phyloP scores from a whole-genome alignment of 1,139 yeast species.

The Ogataea hybrid region DNA sequence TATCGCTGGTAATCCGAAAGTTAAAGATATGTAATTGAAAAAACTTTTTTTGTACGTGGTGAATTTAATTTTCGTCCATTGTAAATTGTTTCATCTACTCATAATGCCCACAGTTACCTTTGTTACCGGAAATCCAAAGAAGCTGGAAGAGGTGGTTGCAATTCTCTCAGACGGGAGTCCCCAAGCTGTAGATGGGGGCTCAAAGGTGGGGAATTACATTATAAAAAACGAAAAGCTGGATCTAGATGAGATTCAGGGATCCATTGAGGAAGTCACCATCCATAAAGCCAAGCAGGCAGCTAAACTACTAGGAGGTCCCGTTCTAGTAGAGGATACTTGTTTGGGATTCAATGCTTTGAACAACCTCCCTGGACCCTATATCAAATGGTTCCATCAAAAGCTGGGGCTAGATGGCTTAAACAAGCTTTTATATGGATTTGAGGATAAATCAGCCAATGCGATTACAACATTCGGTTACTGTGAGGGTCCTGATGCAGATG shows the following conservation, averaged over 20 bases:
- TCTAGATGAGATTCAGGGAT: constrained; percentile 87
- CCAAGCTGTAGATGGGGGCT: constrained; percentile 24
- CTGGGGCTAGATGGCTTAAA: constrained; percentile 75
- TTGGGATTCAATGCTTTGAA: constrained; percentile 79
- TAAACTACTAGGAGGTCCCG: constrained; percentile 61
- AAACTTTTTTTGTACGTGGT: background rate
- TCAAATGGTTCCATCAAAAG: constrained; percentile 81
- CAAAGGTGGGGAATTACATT: constrained; percentile 49
- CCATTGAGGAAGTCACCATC: constrained; percentile 75
- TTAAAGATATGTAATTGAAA: constrained; percentile 24
- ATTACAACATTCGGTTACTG: constrained; percentile 92
- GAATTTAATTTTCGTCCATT: background rate
- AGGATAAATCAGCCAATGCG: constrained; percentile 83
- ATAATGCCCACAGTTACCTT: constrained; percentile 46
- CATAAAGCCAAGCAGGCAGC: constrained; percentile 86
- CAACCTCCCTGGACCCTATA: constrained; percentile 84
- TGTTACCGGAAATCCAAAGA: constrained; percentile 83
- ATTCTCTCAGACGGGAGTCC: constrained; percentile 48
- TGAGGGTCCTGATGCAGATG: constrained; percentile 73
- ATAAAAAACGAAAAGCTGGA: constrained; percentile 67
- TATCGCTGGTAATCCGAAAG: constrained; percentile 37
- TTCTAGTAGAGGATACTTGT: constrained; percentile 93
- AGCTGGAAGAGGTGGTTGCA: constrained; percentile 77
- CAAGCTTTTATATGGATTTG: constrained; percentile 74
- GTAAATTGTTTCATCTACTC: background rate